Conservation (phyloP, 2,329 filamentous ascomycete species). For the Plenodomus tracheiphilus region DNA sequence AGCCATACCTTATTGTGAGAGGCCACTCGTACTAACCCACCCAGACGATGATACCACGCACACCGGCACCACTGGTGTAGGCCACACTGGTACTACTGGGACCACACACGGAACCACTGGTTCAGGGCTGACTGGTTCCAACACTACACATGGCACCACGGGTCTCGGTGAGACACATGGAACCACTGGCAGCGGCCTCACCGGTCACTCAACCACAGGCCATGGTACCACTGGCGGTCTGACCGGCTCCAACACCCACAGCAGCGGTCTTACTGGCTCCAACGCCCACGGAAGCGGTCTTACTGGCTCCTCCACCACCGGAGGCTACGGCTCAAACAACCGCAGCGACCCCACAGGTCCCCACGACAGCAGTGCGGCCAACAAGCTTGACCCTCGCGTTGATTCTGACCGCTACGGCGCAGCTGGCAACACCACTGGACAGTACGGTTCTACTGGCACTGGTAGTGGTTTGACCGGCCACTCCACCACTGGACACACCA, state of each 20-base stretch:
- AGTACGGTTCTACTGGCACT: slow-evolving; percentile 9
- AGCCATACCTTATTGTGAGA: background rate
- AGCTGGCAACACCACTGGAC: slow-evolving; percentile 16
- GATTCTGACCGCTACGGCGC: slow-evolving; percentile 25
- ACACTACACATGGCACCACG: background rate
- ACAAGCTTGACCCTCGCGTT: slow-evolving; percentile 27
- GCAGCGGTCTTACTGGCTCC: slow-evolving; percentile 1
- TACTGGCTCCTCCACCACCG: slow-evolving; percentile 4
- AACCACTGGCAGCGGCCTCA: slow-evolving; percentile 3
- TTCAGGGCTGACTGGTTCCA: slow-evolving; percentile 6
- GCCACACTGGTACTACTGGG: slow-evolving; percentile 18
- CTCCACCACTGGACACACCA: background rate
- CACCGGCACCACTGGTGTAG: slow-evolving; percentile 39
- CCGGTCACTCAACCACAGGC: slow-evolving; percentile 6
- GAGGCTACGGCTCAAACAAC: background rate
- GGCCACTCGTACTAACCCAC: slow-evolving; percentile 1
- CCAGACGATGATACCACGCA: slow-evolving; percentile 32
- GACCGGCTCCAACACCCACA: background rate
- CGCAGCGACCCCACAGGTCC: slow-evolving; percentile 20
- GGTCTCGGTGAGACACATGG: background rate
- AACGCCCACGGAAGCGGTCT: slow-evolving; percentile 7
- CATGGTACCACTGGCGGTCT: background rate
- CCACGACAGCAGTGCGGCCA: slow-evolving; percentile 16
- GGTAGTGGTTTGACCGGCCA: slow-evolving; percentile 10
- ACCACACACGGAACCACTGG: slow-evolving; percentile 17